Conservation (phyloP, 1,284 basidiomycete species). For the Uromyces viciae-fabae region DNA sequence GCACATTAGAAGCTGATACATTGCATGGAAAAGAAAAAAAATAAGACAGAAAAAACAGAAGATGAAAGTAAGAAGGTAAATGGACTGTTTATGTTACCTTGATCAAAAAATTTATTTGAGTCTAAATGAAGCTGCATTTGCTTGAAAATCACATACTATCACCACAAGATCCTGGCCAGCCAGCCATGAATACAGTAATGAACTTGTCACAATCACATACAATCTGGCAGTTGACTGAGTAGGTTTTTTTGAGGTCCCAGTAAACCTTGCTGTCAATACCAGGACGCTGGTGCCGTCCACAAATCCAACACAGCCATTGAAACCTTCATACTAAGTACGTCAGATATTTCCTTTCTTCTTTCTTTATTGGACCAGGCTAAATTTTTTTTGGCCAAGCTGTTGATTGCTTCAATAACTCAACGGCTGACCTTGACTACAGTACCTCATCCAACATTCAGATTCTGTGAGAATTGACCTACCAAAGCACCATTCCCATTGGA, state of each 20-base stretch:
- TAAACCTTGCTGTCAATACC: constrained; percentile 13
- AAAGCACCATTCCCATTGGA: constrained; percentile 21
- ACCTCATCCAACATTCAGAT: background rate
- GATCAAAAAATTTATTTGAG: background rate
- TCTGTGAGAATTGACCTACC: background rate
- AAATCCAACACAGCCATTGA: constrained; percentile 10
- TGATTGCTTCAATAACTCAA: background rate
- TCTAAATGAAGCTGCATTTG: background rate
- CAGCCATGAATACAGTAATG: constrained; percentile 10
- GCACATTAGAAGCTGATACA: too few species aligned
- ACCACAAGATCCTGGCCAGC: constrained; percentile 29
- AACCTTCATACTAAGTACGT: constrained; percentile 7
- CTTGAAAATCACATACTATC: background rate
- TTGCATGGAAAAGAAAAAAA: too few species aligned
- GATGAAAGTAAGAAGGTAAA: too few species aligned
- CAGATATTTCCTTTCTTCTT: background rate
- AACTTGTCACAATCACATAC: constrained; percentile 26
- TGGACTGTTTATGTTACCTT: too few species aligned
- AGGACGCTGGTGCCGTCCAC: background rate
- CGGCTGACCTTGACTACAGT: background rate
- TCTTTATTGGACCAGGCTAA: background rate
- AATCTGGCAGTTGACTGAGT: constrained; percentile 22
- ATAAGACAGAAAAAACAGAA: too few species aligned
- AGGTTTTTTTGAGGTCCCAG: constrained; percentile 10
- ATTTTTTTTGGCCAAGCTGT: background rate